These are phyloP conservation scores for Suhomyces kilbournensis DNA, from an alignment of 805 yeast species.

Conservation along the genomic window DNA sequence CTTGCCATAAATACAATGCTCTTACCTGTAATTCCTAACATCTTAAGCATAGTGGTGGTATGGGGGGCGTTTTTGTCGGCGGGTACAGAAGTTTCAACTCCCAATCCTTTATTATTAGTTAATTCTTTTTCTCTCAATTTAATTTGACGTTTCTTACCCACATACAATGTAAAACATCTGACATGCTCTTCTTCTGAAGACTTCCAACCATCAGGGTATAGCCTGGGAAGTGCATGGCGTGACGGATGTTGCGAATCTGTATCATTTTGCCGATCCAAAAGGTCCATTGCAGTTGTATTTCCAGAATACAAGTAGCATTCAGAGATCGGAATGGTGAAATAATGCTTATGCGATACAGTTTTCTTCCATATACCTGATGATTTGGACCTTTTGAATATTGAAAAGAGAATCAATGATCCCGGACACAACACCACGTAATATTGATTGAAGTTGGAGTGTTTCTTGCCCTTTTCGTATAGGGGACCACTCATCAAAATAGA, in stretches of 20 bases:
- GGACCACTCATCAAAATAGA: conserved; percentile 63
- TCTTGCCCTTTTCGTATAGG: conserved; percentile 65
- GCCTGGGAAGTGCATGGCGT: conserved; percentile 59
- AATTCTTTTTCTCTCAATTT: conserved; percentile 4
- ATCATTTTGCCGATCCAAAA: conserved; percentile 46
- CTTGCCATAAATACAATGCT: conserved; percentile 75
- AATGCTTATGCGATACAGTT: conserved; percentile 48
- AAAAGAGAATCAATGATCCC: conserved; percentile 61
- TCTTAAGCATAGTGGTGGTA: conserved; percentile 43
- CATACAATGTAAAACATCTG: conserved; percentile 83
- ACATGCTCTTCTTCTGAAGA: conserved; percentile 74
- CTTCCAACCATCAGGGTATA: conserved; percentile 80
- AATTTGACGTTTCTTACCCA: conserved; percentile 58
- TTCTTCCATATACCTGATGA: conserved; percentile 46
- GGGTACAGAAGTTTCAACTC: background rate
- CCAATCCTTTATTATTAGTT: background rate
- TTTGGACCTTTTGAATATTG: conserved; percentile 46
- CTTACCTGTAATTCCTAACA: conserved; percentile 65
- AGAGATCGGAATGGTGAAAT: conserved; percentile 57
- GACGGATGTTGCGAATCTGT: conserved; percentile 53
- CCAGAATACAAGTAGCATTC: conserved; percentile 80
- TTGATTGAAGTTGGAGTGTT: conserved; percentile 62
- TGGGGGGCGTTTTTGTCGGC: conserved; percentile 36
- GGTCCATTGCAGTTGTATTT: conserved; percentile 51
- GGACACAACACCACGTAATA: conserved; percentile 66